Percentiles rank a stretch among this genome's conserved stretches.
Conservation (phyloP, 1,284 basidiomycete species). For the Leccinum subspadiceum region DNA sequence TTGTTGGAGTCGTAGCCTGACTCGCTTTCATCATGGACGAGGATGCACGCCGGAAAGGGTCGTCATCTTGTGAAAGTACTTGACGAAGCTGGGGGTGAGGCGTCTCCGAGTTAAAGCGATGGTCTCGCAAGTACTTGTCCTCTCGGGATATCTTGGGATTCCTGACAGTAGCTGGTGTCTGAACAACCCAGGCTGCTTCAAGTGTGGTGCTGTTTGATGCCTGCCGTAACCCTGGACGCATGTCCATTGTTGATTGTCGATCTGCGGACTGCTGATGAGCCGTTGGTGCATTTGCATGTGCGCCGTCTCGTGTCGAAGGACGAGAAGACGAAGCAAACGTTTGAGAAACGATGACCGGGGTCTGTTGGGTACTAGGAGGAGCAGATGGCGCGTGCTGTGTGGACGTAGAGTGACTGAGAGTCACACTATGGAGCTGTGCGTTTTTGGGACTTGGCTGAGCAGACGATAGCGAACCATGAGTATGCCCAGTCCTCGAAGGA, state of each 20-base stretch:
- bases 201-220: conserved; percentile 24
- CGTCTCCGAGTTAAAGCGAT: conserved; percentile 22
- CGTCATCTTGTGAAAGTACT: conserved; percentile 31
- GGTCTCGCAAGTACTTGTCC: conserved; percentile 31
- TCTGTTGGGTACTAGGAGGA: conserved; percentile 19
- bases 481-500: conserved; percentile 15
- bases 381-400: conserved; percentile 22
- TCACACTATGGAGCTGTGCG: conserved; percentile 20
- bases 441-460: conserved; percentile 28
- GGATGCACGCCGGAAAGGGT: conserved; percentile 23
- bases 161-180: conserved; percentile 25
- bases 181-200: conserved; percentile 35
- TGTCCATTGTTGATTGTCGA: conserved; percentile 13
- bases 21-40: conserved; percentile 33
- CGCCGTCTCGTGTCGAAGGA: conserved; percentile 27
- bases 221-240: conserved; percentile 14
- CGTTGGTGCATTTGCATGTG: conserved; percentile 8
- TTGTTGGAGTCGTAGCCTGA: conserved; percentile 24
- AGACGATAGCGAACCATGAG: conserved; percentile 14
- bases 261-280: conserved; percentile 14
- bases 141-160: conserved; percentile 21
- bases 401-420: conserved; percentile 9
- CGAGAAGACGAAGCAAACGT: conserved; percentile 25
- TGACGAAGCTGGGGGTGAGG: conserved; percentile 33
- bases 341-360: conserved; percentile 23